Evolutionary conservation across 2,329 filamentous ascomycete genomes (phyloP), one percentile per base, ranked within the genome.

Genomic region (Scedosporium apiospermum): DNA sequence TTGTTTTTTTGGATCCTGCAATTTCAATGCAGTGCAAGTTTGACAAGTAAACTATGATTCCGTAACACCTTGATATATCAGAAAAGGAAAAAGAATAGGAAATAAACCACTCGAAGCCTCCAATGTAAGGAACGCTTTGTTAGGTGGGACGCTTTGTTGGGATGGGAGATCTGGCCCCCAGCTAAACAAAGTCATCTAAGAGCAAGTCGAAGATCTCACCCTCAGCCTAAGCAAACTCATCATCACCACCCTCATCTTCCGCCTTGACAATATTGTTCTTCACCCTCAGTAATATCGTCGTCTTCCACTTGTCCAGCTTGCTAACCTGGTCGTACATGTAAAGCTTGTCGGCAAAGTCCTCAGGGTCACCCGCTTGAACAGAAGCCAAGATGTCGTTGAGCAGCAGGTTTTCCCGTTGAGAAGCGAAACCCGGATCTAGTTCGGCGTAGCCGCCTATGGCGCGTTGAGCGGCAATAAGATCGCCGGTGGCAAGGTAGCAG

Each of bases 291-390:
- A 96, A 75, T 63, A 96, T 79, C 38, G 88, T 90, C 60, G 90
- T 96, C 88, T 97, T 96, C 93, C 93, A 98, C 79, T 93, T 95
- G 73, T 97, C 93, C 71, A 98, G 78, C 80, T 95, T 95, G 78
- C 88, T 95, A 78, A 96, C 82, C 78, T 96, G 90, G 74, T 97
- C 92, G 72, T 86, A 98, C 73, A 93, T 87, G 80, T 89, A 96
- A 66, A 95, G 76, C 74, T 93, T 92, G 71, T 96, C 91, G 23
- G 88, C 85, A 70, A 96, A 98, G 65, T 82, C 80, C 69, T 96
- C 91, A 73, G 89, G 88, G 69, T 96, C 90, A 63, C 88, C 87
- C 38, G 85, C 82, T 71, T 95, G 88, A 63, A 96, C 82, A 3
- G 90, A 85, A 64, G 88, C 86, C 38, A 85, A 78, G 44, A 98